Percentiles rank a stretch among this genome's conserved stretches.
Conservation (phyloP, 495 filamentous ascomycete genomes). For the Hypoxylon intermedium region DNA sequence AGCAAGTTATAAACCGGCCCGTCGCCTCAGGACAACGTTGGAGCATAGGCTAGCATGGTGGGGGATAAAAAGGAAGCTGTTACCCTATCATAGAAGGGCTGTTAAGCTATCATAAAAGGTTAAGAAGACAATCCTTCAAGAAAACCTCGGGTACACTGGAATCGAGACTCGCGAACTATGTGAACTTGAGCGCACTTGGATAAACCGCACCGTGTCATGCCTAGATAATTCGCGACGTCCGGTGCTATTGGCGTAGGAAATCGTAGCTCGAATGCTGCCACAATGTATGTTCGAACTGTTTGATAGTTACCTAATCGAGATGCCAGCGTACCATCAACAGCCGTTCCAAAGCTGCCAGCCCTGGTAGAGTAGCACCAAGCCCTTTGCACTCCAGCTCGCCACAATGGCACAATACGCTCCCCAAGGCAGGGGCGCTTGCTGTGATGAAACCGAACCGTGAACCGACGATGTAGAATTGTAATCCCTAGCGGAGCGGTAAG, state of each 20-base stretch:
- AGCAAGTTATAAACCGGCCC: slow-evolving; percentile 20
- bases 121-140: not conserved
- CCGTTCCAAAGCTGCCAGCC: not conserved
- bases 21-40: slow-evolving; percentile 4
- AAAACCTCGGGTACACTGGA: not conserved
- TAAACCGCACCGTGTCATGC: too few relatives aligned
- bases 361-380: not conserved
- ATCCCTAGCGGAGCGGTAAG: slow-evolving; percentile 1
- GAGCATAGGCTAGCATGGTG: slow-evolving; percentile 14
- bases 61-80: slow-evolving; percentile 9
- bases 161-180: not conserved
- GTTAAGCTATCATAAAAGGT: not conserved
- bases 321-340: not conserved
- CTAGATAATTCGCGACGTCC: too few relatives aligned
- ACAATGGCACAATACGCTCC: slow-evolving; percentile 9
- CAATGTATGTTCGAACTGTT: too few relatives aligned
- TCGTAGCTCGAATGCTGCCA: not conserved
- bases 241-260: not conserved
- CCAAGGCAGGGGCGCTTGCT: not conserved
- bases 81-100: not conserved
- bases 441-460: not conserved
- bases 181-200: too few relatives aligned
- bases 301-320: not conserved
- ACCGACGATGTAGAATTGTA: not conserved
- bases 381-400: slow-evolving; percentile 9